Percentiles rank a stretch among this genome's conserved stretches.
Evolutionary conservation across 1,139 yeast species (phyloP).

Genomic region (Sugiyamaella novakii): DNA sequence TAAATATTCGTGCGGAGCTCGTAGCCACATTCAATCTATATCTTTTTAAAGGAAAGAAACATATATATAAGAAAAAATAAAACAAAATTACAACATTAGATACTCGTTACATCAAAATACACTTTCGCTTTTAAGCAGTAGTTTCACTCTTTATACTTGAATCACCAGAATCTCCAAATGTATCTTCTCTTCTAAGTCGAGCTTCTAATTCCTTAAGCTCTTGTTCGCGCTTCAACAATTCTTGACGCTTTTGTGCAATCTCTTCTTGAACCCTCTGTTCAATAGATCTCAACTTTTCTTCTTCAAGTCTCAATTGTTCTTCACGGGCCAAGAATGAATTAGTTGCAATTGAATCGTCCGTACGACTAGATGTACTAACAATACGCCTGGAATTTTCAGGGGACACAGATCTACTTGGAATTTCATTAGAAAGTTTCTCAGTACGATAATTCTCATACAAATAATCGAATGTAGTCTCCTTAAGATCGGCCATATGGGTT

Average conservation of each 20-base stretch:
- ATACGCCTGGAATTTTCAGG: conserved; percentile 21
- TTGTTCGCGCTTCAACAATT: conserved; percentile 82
- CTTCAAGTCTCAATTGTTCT: conserved; percentile 47
- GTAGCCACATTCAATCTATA: no score
- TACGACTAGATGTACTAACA: conserved; percentile 20
- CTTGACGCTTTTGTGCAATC: conserved; percentile 79
- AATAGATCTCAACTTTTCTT: conserved; percentile 44
- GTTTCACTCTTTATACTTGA: conserved; percentile 22
- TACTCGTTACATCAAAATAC: conserved; percentile 8
- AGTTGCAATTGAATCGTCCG: conserved; percentile 28
- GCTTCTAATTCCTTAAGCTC: conserved; percentile 83
- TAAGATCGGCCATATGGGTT: conserved; percentile 87
- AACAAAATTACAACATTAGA: conserved; percentile 3
- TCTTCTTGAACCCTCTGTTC: conserved; percentile 87
- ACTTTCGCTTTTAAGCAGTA: conserved; percentile 5
- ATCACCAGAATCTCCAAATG: conserved; percentile 7
- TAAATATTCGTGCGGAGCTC: no score
- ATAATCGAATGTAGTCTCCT: conserved; percentile 91
- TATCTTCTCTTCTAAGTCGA: conserved; percentile 48
- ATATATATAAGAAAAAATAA: not conserved
- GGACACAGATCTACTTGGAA: conserved; percentile 21
- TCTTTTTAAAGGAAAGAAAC: not conserved
- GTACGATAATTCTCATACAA: conserved; percentile 94
- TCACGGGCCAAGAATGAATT: conserved; percentile 41
- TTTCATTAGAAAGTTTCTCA: conserved; percentile 66